Conservation (phyloP, 2,329 filamentous ascomycete genomes). For the Xylaria sp. region DNA sequence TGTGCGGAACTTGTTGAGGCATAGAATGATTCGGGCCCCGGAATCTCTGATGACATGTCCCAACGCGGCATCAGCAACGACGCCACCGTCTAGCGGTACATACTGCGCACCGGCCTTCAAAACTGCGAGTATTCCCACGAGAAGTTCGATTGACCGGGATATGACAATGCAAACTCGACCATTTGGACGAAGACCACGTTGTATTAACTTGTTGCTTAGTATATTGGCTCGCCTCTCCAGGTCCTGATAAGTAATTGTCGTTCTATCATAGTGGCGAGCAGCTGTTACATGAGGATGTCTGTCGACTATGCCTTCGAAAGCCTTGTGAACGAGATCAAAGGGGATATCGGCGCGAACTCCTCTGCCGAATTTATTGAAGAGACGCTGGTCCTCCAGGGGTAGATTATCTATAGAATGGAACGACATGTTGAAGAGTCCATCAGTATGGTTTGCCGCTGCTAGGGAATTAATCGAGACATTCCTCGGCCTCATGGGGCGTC, state of each 20-base stretch:
- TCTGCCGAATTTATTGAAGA: constrained; percentile 47
- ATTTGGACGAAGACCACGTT: constrained; percentile 54
- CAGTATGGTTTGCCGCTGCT: constrained; percentile 1
- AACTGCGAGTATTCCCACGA: constrained; percentile 66
- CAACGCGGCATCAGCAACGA: constrained; percentile 61
- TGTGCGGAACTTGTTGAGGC: constrained; percentile 50
- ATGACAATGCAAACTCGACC: constrained; percentile 66
- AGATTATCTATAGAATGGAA: constrained; percentile 45
- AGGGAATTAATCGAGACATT: constrained; percentile 4
- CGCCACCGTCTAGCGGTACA: constrained; percentile 67
- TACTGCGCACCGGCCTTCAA: constrained; percentile 69
- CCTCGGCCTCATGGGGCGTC: constrained; percentile 1
- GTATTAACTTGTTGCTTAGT: constrained; percentile 55
- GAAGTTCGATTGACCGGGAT: constrained; percentile 66
- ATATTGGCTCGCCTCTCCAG: constrained; percentile 57
- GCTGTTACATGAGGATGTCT: constrained; percentile 54
- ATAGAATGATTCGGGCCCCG: constrained; percentile 58
- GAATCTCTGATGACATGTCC: constrained; percentile 62
- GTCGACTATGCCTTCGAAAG: constrained; percentile 50
- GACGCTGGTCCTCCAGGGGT: constrained; percentile 40
- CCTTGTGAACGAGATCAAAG: constrained; percentile 50
- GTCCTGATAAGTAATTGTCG: constrained; percentile 57
- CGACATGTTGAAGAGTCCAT: constrained; percentile 34
- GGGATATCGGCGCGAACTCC: constrained; percentile 46
- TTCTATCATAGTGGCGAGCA: constrained; percentile 50